These are phyloP conservation scores for Thelephora ganbajun DNA, from an alignment of 768 basidiomycete species.

Conservation along the genomic window DNA sequence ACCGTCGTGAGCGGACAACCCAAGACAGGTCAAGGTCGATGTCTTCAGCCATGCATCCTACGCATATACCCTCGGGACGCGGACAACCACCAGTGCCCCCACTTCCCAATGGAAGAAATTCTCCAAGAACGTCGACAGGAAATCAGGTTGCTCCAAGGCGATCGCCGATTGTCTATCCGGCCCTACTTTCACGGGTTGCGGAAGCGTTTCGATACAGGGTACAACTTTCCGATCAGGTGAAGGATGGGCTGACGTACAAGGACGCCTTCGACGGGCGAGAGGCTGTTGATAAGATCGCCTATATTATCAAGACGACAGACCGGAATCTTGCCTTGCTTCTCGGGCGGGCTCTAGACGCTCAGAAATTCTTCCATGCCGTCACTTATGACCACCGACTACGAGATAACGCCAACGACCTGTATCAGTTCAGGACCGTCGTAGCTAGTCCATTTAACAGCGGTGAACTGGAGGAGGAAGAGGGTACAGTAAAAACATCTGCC, in stretches of 20 bases:
- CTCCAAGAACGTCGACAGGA: slow-evolving; percentile 17
- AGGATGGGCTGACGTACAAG: slow-evolving; percentile 93
- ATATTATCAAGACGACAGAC: slow-evolving; percentile 98
- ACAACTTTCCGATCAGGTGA: slow-evolving; percentile 60
- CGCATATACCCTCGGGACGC: slow-evolving; percentile 9
- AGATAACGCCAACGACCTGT: slow-evolving; percentile 79
- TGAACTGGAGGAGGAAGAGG: slow-evolving; percentile 35
- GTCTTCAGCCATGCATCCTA: slow-evolving; percentile 39
- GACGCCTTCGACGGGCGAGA: slow-evolving; percentile 95
- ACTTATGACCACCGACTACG: slow-evolving; percentile 94
- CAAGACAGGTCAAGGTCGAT: slow-evolving; percentile 72
- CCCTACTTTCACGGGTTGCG: slow-evolving; percentile 85
- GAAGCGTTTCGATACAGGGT: slow-evolving; percentile 86
- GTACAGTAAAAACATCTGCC: slow-evolving; percentile 12
- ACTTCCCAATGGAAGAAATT: slow-evolving; percentile 17
- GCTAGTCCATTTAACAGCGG: slow-evolving; percentile 78
- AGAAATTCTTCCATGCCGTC: slow-evolving; percentile 99
- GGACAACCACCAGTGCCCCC: slow-evolving; percentile 14
- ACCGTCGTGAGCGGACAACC: slow-evolving; percentile 42
- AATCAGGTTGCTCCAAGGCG: slow-evolving; percentile 24
- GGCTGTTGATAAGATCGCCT: slow-evolving; percentile 92
- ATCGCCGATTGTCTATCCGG: slow-evolving; percentile 84
- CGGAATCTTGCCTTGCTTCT: slow-evolving; percentile 88
- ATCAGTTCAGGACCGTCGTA: slow-evolving; percentile 80
- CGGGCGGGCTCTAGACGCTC: slow-evolving; percentile 92